phyloP scores from a whole-genome alignment of 306 rosid genomes.

The Cucurbita pepo region DNA sequence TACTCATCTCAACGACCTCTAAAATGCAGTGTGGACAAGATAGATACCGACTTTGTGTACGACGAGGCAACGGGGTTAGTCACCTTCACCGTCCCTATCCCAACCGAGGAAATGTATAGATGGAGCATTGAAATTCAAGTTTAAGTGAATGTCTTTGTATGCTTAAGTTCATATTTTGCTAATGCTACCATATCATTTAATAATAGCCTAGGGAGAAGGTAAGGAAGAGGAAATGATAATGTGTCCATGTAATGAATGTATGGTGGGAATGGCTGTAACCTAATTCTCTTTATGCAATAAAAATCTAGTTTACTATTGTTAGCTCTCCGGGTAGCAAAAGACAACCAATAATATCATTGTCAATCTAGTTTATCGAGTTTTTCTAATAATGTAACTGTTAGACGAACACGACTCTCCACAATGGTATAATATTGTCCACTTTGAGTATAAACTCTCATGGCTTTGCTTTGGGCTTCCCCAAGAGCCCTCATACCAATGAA shows the following conservation, averaged over 20 bases:
- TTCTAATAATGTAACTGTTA: too few relatives aligned
- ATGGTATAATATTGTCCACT: too few relatives aligned
- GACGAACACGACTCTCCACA: too few relatives aligned
- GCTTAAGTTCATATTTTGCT: background rate
- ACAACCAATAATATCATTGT: too few relatives aligned
- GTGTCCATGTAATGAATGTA: background rate
- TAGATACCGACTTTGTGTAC: conserved; percentile 24
- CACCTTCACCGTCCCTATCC: conserved; percentile 39
- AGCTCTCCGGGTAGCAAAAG: too few relatives aligned
- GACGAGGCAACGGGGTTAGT: conserved; percentile 42
- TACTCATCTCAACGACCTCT: conserved; percentile 55
- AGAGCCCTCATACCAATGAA: too few relatives aligned
- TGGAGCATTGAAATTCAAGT: conserved; percentile 58
- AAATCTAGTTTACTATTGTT: too few relatives aligned
- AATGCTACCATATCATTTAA: conserved; percentile 1
- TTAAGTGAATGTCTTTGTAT: conserved; percentile 6
- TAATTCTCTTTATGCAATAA: too few relatives aligned
- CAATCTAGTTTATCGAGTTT: too few relatives aligned
- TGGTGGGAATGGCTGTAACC: background rate
- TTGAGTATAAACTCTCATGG: too few relatives aligned
- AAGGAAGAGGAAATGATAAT: background rate
- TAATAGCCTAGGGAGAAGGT: background rate
- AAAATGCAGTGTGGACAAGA: conserved; percentile 31
- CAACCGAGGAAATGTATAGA: conserved; percentile 41
- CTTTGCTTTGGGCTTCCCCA: too few relatives aligned